Evolutionary conservation across 1,284 basidiomycete species (phyloP), one percentile per base, ranked within the genome.

Genomic region (Flammula alnicola): DNA sequence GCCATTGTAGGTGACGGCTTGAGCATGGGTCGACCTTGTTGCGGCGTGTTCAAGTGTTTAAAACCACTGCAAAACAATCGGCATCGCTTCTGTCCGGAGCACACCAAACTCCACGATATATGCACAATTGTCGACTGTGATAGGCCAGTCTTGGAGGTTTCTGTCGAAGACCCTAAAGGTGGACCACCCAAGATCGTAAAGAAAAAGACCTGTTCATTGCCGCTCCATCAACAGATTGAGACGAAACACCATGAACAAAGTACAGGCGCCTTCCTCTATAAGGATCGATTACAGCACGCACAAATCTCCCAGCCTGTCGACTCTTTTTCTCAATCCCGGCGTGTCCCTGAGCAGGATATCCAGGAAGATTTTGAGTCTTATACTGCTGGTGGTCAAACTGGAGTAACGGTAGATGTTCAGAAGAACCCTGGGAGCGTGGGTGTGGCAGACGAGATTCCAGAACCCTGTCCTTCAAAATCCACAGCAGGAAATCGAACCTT

Each of bases 1-100:
- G 55, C 58, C 0, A 52, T 66, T 25, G 56, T 71, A 12, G 62
- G 57, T 3, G 68, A 70, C 51, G 68, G 68, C 2, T 43, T 70
- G 6, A 60, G 60, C 3, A 55, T 70, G 5, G 68, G 68, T 0
- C 59, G 52, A 44, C 62, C 62, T 1, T 63, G 66, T 33, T 68
- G 68, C 47, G 53, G 46, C 7, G 42, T 58, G 1, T 56, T 59
- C 19, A 37, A 54, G 40, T 71, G 69, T 40, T 39, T 44, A 6
- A 36, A 46, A 5, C 45, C 59, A 5, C 58, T 68, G 1, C 12
- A 26, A 25, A 63, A 56, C 22, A 61, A 60, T 5, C 57, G 49
- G 3, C 50, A 63, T 43, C 54, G 53, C 0, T 71, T 65, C 52
- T 72, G 70, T 40, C 3, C 19, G 0, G 8, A 6, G 0, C 68